Conservation (phyloP, 495 filamentous ascomycete genomes). For the Parachaetomium inaequale region DNA sequence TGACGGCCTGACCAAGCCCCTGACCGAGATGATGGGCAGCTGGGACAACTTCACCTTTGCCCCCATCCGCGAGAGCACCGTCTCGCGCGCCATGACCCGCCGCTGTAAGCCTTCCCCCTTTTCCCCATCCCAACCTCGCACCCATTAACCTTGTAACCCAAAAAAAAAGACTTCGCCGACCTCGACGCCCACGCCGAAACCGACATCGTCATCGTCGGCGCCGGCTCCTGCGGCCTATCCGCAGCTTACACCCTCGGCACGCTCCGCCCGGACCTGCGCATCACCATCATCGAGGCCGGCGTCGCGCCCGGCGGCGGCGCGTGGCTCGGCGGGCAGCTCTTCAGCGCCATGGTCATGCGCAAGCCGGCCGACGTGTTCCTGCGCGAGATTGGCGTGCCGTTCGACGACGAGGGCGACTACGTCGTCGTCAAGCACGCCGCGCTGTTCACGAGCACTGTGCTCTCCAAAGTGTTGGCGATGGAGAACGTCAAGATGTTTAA, state of each 20-base stretch:
- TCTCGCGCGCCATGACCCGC: constrained; percentile 86
- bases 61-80: constrained; percentile 83
- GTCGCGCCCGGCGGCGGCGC: constrained; percentile 86
- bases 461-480: constrained; percentile 74
- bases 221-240: constrained; percentile 80
- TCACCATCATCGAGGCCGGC: constrained; percentile 83
- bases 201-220: constrained; percentile 87
- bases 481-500: constrained; percentile 96
- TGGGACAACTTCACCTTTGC: constrained; percentile 79
- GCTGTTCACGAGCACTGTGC: constrained; percentile 80
- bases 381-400: constrained; percentile 73
- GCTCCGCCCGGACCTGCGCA: constrained; percentile 82
- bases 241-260: constrained; percentile 81
- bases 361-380: constrained; percentile 86
- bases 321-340: constrained; percentile 90
- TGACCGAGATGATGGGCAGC: constrained; percentile 60
- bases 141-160: neutral
- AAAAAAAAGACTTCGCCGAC: constrained; percentile 63
- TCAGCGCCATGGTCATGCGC: constrained; percentile 90
- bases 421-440: constrained; percentile 93
- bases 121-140: neutral
- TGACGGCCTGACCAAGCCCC: constrained; percentile 48
- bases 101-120: constrained; percentile 47
- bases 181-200: constrained; percentile 85
- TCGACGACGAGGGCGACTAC: constrained; percentile 79